Evolutionary conservation across 768 basidiomycete species (phyloP).

Genomic region (Nevesoporus exiguus): DNA sequence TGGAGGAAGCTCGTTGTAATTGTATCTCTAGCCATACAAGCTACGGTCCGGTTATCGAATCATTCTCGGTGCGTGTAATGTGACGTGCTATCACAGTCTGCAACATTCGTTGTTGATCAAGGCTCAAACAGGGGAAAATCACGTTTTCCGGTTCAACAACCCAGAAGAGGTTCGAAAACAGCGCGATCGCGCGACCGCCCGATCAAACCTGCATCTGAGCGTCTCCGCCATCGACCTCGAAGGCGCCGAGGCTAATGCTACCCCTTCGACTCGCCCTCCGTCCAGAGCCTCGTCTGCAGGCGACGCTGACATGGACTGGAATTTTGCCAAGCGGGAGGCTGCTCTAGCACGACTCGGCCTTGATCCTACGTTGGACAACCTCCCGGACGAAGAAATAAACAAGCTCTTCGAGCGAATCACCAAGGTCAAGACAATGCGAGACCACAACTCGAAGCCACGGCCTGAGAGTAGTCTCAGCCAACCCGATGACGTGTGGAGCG

Average conservation of each 20-base stretch:
- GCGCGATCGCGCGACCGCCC: constrained; percentile 75
- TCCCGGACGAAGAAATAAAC: constrained; percentile 93
- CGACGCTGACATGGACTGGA: constrained; percentile 87
- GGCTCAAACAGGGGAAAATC: constrained; percentile 72
- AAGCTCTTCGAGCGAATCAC: constrained; percentile 93
- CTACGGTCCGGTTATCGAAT: constrained; percentile 94
- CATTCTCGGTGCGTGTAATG: constrained; percentile 68
- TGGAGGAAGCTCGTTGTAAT: constrained; percentile 8
- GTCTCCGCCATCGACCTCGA: constrained; percentile 67
- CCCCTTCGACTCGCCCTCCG: constrained; percentile 66
- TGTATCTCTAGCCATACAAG: constrained; percentile 57
- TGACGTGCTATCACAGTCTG: not conserved
- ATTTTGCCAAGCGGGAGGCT: constrained; percentile 93
- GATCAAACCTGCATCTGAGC: constrained; percentile 64
- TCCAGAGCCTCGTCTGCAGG: constrained; percentile 70
- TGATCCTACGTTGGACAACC: constrained; percentile 86
- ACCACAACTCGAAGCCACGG: constrained; percentile 73
- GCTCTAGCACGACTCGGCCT: constrained; percentile 82
- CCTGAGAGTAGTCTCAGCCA: constrained; percentile 89
- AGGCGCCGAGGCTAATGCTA: constrained; percentile 35
- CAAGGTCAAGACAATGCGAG: constrained; percentile 84
- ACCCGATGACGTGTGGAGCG: constrained; percentile 87
- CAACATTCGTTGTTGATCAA: constrained; percentile 1
- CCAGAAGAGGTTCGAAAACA: constrained; percentile 92
- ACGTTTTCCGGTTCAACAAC: constrained; percentile 97